Conservation (phyloP, 176 grass and related monocot species). For the Oryza coarctata region DNA sequence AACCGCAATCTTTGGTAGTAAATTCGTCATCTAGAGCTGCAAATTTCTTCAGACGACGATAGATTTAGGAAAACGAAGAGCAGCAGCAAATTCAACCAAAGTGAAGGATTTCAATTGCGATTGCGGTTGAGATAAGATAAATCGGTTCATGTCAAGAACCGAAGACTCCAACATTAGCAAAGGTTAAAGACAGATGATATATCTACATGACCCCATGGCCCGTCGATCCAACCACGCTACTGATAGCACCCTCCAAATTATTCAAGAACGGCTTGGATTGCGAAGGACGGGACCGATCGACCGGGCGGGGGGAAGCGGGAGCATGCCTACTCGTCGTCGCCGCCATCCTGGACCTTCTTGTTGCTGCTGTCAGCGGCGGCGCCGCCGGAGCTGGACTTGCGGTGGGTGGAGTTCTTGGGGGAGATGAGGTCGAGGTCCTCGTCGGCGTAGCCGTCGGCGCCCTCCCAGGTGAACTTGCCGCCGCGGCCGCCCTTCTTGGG, state of each 20-base stretch:
- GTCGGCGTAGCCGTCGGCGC: conserved; percentile 47
- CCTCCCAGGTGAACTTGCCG: conserved; percentile 97
- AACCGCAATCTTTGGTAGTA: neutral
- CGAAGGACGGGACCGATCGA: neutral
- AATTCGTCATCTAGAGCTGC: neutral
- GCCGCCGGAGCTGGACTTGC: too few relatives aligned
- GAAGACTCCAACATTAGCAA: conserved; percentile 8
- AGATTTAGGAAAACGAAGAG: neutral
- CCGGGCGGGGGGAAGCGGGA: neutral
- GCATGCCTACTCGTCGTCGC: neutral
- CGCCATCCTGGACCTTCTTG: conserved; percentile 13
- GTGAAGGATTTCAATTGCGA: neutral
- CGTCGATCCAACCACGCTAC: neutral
- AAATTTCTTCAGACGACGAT: neutral
- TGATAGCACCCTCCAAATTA: neutral
- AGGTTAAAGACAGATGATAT: neutral
- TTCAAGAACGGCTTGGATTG: conserved; percentile 10
- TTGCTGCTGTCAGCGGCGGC: neutral
- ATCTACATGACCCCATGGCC: conserved; percentile 31
- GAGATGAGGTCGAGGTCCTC: conserved; percentile 43
- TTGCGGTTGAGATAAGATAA: neutral
- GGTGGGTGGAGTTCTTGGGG: neutral
- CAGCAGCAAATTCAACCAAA: neutral
- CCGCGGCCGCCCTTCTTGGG: conserved; percentile 93
- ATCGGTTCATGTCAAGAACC: conserved; percentile 26